A percentile compares a stretch with the other conserved stretches of the same genome.
These are phyloP conservation scores for Tricholoma terreum DNA, from an alignment of 768 basidiomycete genomes.

Conservation along the genomic window DNA sequence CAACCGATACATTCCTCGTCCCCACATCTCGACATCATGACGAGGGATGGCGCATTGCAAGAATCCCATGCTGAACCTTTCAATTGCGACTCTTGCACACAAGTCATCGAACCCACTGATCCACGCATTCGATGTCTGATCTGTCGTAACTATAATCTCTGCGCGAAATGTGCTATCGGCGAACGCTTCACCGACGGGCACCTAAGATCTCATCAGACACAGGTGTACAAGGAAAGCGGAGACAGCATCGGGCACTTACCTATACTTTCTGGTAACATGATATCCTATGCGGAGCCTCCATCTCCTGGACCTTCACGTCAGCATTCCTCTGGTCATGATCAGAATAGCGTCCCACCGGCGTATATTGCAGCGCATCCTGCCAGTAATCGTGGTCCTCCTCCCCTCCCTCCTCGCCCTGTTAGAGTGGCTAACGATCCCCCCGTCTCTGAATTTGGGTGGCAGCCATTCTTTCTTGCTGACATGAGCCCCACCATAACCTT, in stretches of 20 bases:
- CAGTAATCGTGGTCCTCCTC: background rate
- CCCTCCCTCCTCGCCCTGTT: background rate
- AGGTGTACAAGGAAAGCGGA: conserved; percentile 13
- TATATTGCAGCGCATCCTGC: background rate
- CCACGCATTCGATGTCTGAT: conserved; percentile 10
- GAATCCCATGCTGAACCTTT: background rate
- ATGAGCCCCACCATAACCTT: background rate
- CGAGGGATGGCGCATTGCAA: background rate
- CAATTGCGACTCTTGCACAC: conserved; percentile 11
- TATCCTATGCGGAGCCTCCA: conserved; percentile 1
- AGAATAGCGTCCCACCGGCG: background rate
- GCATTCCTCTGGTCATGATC: background rate
- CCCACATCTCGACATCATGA: background rate
- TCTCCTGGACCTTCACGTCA: background rate
- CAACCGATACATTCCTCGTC: background rate
- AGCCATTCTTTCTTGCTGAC: background rate
- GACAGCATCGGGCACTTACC: background rate
- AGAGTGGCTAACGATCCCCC: background rate
- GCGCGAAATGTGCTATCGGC: conserved; percentile 10
- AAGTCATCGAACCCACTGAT: background rate
- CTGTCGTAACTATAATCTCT: conserved; percentile 12
- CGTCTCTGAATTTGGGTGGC: background rate
- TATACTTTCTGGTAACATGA: conserved; percentile 6
- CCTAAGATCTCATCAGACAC: conserved; percentile 4
- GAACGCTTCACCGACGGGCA: conserved; percentile 9